Percentiles rank a stretch among this genome's conserved stretches.
phyloP scores from a whole-genome alignment of 169 alveolate genomes.

The Babesia divergens region DNA sequence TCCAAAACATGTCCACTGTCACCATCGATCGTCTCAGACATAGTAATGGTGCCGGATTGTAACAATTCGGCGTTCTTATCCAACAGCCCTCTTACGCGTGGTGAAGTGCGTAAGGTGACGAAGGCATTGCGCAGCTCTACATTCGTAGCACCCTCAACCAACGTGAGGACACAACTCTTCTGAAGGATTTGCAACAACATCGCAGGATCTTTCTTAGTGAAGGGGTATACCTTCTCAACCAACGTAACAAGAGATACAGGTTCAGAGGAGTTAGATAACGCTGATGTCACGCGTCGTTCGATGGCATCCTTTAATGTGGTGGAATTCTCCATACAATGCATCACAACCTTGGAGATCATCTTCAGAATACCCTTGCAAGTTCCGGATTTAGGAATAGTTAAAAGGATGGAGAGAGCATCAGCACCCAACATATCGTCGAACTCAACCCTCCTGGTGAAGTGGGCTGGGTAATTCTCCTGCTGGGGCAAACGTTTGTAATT shows the following conservation, averaged over 20 bases:
- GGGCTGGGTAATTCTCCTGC: conserved; percentile 40
- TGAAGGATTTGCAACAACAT: conserved; percentile 37
- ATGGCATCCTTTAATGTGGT: conserved; percentile 18
- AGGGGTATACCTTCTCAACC: conserved; percentile 40
- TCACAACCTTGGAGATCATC: conserved; percentile 25
- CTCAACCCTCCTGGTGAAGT: conserved; percentile 17
- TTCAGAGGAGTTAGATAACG: background rate
- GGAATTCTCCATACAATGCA: conserved; percentile 52
- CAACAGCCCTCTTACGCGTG: conserved; percentile 5
- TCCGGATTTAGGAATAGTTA: conserved; percentile 50
- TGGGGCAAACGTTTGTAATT: conserved; percentile 26
- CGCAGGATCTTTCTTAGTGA: conserved; percentile 46
- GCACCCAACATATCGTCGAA: conserved; percentile 6
- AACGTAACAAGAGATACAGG: conserved; percentile 31
- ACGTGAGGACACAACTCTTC: conserved; percentile 16
- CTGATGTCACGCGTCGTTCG: conserved; percentile 4
- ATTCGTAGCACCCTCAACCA: conserved; percentile 33
- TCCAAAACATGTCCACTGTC: conserved; percentile 1
- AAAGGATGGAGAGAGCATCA: conserved; percentile 33
- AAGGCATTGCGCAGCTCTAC: conserved; percentile 16
- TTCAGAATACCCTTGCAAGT: conserved; percentile 35
- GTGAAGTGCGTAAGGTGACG: background rate
- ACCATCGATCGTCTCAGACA: background rate
- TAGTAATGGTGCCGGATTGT: background rate
- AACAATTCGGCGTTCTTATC: background rate